These are phyloP conservation scores for Sanguinoderma infundibulare DNA, from an alignment of 1,284 basidiomycete genomes.

Conservation along the genomic window DNA sequence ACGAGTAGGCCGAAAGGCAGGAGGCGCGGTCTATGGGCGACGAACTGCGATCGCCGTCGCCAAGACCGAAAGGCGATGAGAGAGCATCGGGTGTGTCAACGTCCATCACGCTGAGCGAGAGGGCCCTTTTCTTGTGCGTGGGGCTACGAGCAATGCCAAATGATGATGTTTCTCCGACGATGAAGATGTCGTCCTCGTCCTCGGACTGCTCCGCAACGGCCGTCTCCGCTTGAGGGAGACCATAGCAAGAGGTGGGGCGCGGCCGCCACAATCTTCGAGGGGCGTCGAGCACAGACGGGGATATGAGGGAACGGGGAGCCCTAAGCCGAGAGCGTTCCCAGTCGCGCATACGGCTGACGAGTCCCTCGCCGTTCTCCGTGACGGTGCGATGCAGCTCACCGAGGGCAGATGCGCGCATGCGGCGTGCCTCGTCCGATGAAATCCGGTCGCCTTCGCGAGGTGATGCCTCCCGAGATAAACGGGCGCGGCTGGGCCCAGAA, in stretches of 20 bases:
- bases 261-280: conserved; percentile 9
- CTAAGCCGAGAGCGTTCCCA: conserved; percentile 58
- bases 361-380: conserved; percentile 63
- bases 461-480: conserved; percentile 11
- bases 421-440: conserved; percentile 43
- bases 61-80: conserved; percentile 14
- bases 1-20: conserved; percentile 35
- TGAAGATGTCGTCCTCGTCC: conserved; percentile 60
- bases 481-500: conserved; percentile 11
- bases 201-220: conserved; percentile 34
- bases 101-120: conserved; percentile 48
- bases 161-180: conserved; percentile 44
- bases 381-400: conserved; percentile 65
- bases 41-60: conserved; percentile 34
- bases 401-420: conserved; percentile 63
- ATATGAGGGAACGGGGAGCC: conserved; percentile 32
- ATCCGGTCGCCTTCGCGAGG: conserved; percentile 20
- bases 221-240: conserved; percentile 11
- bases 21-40: conserved; percentile 34
- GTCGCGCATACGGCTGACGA: conserved; percentile 75
- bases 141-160: conserved; percentile 22
- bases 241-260: conserved; percentile 17
- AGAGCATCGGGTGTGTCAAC: conserved; percentile 30
- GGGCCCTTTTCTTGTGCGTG: conserved; percentile 44
- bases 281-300: conserved; percentile 10